Conservation (phyloP, 2,329 filamentous ascomycete genomes). For the Coccinonectria pachysandricola region DNA sequence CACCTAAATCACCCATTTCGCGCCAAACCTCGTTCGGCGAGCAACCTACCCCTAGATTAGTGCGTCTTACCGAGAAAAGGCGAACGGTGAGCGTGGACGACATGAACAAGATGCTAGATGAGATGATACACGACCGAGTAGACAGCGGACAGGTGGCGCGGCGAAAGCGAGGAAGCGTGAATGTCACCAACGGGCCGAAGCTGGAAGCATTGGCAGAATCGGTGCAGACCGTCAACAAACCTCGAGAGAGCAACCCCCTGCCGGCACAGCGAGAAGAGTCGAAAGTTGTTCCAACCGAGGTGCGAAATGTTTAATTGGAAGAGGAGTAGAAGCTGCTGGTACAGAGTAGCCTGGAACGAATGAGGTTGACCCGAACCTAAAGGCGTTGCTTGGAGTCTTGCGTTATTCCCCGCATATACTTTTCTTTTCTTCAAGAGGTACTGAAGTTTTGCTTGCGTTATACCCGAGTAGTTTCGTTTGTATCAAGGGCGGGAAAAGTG, state of each 20-base stretch:
- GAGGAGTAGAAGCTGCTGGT: slow-evolving; percentile 8
- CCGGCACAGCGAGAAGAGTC: too few species aligned
- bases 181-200: slow-evolving; percentile 40
- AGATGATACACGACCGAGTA: slow-evolving; percentile 89
- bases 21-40: slow-evolving; percentile 7
- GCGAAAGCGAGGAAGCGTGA: slow-evolving; percentile 55
- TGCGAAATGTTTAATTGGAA: slow-evolving; percentile 12
- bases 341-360: too few species aligned
- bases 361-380: too few species aligned
- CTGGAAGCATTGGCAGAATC: slow-evolving; percentile 25
- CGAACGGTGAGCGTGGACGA: slow-evolving; percentile 70
- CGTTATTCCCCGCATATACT: too few species aligned
- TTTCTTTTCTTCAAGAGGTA: slow-evolving; percentile 9
- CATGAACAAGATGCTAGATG: slow-evolving; percentile 86
- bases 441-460: slow-evolving; percentile 20
- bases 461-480: slow-evolving; percentile 22
- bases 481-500: slow-evolving; percentile 9
- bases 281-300: slow-evolving; percentile 15
- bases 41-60: slow-evolving; percentile 6
- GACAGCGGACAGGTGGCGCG: slow-evolving; percentile 64
- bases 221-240: slow-evolving; percentile 27
- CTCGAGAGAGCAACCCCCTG: slow-evolving; percentile 29
- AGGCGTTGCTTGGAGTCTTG: too few species aligned
- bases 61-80: slow-evolving; percentile 30
- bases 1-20: slow-evolving; percentile 18